phyloP scores from a whole-genome alignment of 2,329 filamentous ascomycete species.

The Colletotrichum sp. region DNA sequence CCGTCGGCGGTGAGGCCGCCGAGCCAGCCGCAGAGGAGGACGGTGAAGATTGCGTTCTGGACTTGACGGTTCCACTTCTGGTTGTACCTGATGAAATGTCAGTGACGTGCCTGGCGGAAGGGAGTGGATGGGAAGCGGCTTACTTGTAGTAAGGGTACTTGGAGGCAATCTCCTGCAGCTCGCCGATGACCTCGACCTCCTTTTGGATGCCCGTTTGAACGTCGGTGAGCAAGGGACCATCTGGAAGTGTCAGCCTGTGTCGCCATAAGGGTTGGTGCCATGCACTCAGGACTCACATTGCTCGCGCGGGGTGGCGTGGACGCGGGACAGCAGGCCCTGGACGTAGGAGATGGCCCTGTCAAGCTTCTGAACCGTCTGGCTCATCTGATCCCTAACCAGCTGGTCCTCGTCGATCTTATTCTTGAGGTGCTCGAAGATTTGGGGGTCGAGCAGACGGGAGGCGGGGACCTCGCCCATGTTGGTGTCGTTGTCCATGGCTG shows the following conservation, averaged over 20 bases:
- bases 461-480: slow-evolving; percentile 20
- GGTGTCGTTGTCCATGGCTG: slow-evolving; percentile 23
- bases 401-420: slow-evolving; percentile 88
- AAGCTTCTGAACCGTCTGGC: slow-evolving; percentile 79
- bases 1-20: slow-evolving; percentile 69
- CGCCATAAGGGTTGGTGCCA: neutral
- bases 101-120: neutral
- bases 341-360: slow-evolving; percentile 83
- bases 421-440: slow-evolving; percentile 88
- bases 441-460: slow-evolving; percentile 65
- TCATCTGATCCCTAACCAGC: slow-evolving; percentile 80
- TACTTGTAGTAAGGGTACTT: slow-evolving; percentile 96
- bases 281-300: slow-evolving; percentile 45
- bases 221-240: slow-evolving; percentile 70
- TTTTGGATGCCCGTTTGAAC: slow-evolving; percentile 75
- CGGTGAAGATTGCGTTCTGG: slow-evolving; percentile 74
- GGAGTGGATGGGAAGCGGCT: slow-evolving; percentile 12
- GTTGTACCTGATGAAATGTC: slow-evolving; percentile 67
- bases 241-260: slow-evolving; percentile 73
- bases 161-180: slow-evolving; percentile 76
- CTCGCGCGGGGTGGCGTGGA: slow-evolving; percentile 81
- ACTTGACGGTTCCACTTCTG: slow-evolving; percentile 82
- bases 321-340: slow-evolving; percentile 83
- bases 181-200: slow-evolving; percentile 72
- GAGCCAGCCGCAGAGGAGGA: slow-evolving; percentile 73